Evolutionary conservation across 371 early-diverging fungal genomes (phyloP), one percentile per base, ranked within the genome.

Genomic region (Saksenaea oblongispora): DNA sequence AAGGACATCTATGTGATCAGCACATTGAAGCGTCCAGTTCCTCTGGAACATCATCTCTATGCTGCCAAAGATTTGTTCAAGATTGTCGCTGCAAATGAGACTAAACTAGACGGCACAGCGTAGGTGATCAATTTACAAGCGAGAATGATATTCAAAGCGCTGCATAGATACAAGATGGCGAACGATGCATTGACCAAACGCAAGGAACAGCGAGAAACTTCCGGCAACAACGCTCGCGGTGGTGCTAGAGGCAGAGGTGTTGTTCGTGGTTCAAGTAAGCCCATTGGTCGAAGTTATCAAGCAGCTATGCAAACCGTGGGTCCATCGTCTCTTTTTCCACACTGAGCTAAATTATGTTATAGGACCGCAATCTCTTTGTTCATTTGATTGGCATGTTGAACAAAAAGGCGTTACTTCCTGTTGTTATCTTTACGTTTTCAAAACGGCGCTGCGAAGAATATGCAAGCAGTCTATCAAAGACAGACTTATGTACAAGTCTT

Each of bases 1-100:
- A 91, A 93, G 74, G 91, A 96, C 66, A 96, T 99, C 37, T 98
- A 97, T 77, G 98, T 99, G 5, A 99, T 99, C 64, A 95, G 93
- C 59, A 99, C 99, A 5, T 72, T 86, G 3, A 92, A 98, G 75
- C 87, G 99, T 39, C 99, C 99, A 14, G 98, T 99, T 3, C 99
- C 99, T 9, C 81, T 99, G 15, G 99, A 99, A 75, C 98, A 98
- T 78, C 87, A 90, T 70, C 79, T 99, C 27, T 99, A 94, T 70
- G 89, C 91, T 37, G 82, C 85, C 64, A 85, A 91, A 55, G 93
- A 95, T 14, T 64, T 93, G 24, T 88, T 87, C 78, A 95, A 93
- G 79, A 89, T 98, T 63, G 97, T 98, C 13, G 94, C 92, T 57
- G 83, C 89, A 24, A 76, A 82, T 34, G 82, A 81, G 64, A 69